phyloP scores from a whole-genome alignment of 164 flowering plant genomes.

The Magnolia changhungtana region DNA sequence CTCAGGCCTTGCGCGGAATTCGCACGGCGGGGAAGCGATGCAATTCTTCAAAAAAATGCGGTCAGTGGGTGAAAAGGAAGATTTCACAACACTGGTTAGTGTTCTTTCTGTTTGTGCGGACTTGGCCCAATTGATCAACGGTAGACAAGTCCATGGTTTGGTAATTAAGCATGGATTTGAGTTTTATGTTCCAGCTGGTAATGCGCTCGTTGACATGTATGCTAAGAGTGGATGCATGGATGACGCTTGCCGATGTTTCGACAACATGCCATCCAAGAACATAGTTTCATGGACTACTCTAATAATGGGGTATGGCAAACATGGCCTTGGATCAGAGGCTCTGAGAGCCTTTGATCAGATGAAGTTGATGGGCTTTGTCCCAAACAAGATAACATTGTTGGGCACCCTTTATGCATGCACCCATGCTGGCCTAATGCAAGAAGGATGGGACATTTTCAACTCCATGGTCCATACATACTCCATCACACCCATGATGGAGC shows the following conservation, averaged over 20 bases:
- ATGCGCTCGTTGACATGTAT: slow-evolving; percentile 44
- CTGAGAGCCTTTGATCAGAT: slow-evolving; percentile 30
- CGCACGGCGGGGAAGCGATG: slow-evolving; percentile 25
- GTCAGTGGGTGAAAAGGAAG: slow-evolving; percentile 21
- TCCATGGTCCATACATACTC: slow-evolving; percentile 27
- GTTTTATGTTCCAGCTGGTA: slow-evolving; percentile 29
- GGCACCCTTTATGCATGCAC: slow-evolving; percentile 41
- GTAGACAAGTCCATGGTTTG: slow-evolving; percentile 31
- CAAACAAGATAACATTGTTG: slow-evolving; percentile 41
- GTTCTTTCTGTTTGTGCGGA: slow-evolving; percentile 34
- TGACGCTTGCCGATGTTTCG: slow-evolving; percentile 30
- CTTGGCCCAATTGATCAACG: slow-evolving; percentile 27
- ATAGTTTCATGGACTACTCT: slow-evolving; percentile 46
- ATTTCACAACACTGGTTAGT: slow-evolving; percentile 33
- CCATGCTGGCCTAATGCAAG: slow-evolving; percentile 40
- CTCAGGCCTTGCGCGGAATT: slow-evolving; percentile 27
- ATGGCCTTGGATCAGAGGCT: slow-evolving; percentile 37
- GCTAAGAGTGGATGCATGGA: slow-evolving; percentile 37
- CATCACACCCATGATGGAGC: slow-evolving; percentile 37
- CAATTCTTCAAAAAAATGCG: slow-evolving; percentile 27
- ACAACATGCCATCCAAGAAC: slow-evolving; percentile 30
- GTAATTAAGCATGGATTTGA: slow-evolving; percentile 34
- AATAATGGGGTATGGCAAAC: slow-evolving; percentile 37
- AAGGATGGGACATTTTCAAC: slow-evolving; percentile 32
- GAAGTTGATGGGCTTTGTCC: slow-evolving; percentile 30